phyloP scores from a whole-genome alignment of 768 basidiomycete genomes.

The Glaciozyma antarctica region DNA sequence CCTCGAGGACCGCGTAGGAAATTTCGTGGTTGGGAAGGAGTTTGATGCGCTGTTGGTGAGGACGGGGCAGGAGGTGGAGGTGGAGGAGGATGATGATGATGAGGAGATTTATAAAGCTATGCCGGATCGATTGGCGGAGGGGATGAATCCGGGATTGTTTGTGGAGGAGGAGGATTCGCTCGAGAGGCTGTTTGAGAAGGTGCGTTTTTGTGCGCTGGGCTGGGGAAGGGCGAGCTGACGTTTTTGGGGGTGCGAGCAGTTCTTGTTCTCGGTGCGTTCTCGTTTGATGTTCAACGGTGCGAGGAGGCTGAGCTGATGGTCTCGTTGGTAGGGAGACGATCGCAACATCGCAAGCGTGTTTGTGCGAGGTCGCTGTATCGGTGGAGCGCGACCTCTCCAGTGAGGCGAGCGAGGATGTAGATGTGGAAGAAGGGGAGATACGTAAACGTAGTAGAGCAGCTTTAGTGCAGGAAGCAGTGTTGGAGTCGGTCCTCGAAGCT shows the following conservation, averaged over 20 bases:
- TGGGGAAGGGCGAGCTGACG: background rate
- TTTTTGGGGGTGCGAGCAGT: background rate
- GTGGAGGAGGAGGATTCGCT: conserved; percentile 40
- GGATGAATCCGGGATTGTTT: conserved; percentile 29
- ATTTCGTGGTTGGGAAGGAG: conserved; percentile 67
- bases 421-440: background rate
- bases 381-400: conserved; percentile 45
- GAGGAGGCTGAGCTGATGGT: too few relatives aligned
- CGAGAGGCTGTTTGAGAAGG: conserved; percentile 58
- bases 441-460: too few relatives aligned
- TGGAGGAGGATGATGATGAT: conserved; percentile 45
- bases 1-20: conserved; percentile 59
- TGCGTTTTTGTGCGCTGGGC: background rate
- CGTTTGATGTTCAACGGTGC: too few relatives aligned
- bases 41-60: conserved; percentile 80
- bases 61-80: conserved; percentile 41
- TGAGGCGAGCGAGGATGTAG: background rate
- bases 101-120: conserved; percentile 5
- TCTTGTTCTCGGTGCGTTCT: background rate
- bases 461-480: too few relatives aligned
- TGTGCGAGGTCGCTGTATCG: conserved; percentile 70
- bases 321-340: conserved; percentile 26
- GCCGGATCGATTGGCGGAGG: conserved; percentile 17
- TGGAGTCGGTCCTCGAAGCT: too few relatives aligned
- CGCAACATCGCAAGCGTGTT: conserved; percentile 66